Percentiles rank a stretch among this genome's conserved stretches.
These are phyloP conservation scores for Epichloe typhina DNA, from an alignment of 2,329 filamentous ascomycete species.

Conservation along the genomic window DNA sequence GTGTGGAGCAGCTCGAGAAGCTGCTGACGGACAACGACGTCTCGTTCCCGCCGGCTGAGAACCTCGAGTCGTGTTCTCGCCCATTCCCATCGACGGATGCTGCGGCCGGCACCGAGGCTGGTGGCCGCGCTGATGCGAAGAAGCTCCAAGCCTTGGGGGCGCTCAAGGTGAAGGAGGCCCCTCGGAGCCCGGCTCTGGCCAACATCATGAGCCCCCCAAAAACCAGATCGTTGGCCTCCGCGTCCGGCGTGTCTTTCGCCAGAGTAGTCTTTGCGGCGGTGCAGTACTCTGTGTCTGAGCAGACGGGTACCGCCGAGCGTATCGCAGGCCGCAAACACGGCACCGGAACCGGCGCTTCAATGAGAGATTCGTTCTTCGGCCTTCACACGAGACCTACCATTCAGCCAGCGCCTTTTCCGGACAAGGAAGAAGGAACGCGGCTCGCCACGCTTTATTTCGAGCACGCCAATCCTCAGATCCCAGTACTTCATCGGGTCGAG, in stretches of 20 bases:
- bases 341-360: constrained; percentile 52
- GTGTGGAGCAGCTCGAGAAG: constrained; percentile 71
- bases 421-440: constrained; percentile 56
- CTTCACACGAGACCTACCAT: constrained; percentile 83
- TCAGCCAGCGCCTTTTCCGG: constrained; percentile 72
- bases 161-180: constrained; percentile 22
- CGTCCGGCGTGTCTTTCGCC: constrained; percentile 87
- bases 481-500: constrained; percentile 76
- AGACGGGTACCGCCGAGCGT: constrained; percentile 33
- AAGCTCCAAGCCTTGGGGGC: no score
- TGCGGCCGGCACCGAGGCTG: constrained; percentile 2
- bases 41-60: constrained; percentile 54
- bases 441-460: constrained; percentile 84
- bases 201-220: constrained; percentile 68
- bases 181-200: constrained; percentile 39
- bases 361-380: constrained; percentile 96
- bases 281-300: constrained; percentile 52
- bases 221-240: constrained; percentile 68
- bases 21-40: constrained; percentile 58
- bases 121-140: no score
- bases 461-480: constrained; percentile 91
- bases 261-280: constrained; percentile 89
- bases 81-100: constrained; percentile 24
- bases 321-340: constrained; percentile 16
- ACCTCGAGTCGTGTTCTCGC: constrained; percentile 53